These are phyloP conservation scores for Rosa lucieae DNA, from an alignment of 306 rosid species.

Conservation along the genomic window DNA sequence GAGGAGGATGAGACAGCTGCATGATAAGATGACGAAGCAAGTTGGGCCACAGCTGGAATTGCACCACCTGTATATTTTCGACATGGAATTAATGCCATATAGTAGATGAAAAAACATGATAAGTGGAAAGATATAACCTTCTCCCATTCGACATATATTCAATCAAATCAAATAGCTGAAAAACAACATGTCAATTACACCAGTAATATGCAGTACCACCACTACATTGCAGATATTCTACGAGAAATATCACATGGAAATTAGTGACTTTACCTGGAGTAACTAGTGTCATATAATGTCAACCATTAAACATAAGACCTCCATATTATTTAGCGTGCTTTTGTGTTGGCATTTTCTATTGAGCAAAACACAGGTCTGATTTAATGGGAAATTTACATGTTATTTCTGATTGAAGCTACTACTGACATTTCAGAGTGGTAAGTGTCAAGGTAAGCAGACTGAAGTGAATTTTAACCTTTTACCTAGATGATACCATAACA, in stretches of 20 bases:
- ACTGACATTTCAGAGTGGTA: not conserved
- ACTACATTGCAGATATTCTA: not conserved
- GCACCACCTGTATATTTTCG: constrained; percentile 67
- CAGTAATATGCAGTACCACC: not conserved
- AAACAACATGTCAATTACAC: not conserved
- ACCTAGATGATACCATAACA: not conserved
- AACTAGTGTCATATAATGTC: not conserved
- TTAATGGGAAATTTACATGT: not conserved
- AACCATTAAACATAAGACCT: no score
- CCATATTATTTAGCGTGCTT: not conserved
- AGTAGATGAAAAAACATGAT: not conserved
- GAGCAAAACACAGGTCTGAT: not conserved
- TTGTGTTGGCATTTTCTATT: not conserved
- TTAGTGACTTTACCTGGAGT: no score
- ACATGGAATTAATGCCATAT: not conserved
- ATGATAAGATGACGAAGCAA: constrained; percentile 77
- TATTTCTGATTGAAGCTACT: not conserved
- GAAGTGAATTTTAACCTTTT: not conserved
- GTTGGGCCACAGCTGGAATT: constrained; percentile 77
- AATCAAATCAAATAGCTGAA: not conserved
- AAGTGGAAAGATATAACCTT: not conserved
- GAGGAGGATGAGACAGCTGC: constrained; percentile 50
- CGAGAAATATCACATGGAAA: no score
- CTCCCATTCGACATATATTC: not conserved
- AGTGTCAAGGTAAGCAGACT: not conserved